Evolutionary conservation across 345 rosid species (phyloP).

Genomic region (Hypericum perforatum): DNA sequence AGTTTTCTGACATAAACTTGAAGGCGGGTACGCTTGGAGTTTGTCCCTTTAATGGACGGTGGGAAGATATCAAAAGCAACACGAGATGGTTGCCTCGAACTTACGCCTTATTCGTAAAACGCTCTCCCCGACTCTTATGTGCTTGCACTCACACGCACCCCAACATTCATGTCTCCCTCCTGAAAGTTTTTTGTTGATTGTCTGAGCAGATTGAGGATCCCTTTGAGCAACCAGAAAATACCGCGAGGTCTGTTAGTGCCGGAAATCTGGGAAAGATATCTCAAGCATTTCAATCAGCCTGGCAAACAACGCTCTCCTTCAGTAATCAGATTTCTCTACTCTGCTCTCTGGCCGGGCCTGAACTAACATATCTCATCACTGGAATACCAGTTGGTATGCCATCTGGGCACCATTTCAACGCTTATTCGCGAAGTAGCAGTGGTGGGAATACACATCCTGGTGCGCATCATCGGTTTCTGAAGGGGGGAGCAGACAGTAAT

Average conservation of each 20-base stretch:
- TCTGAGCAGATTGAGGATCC: slow-evolving; percentile 78
- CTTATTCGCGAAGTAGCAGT: too few relatives aligned
- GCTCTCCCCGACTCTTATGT: slow-evolving; percentile 10
- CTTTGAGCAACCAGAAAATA: slow-evolving; percentile 72
- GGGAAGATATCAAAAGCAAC: slow-evolving; percentile 54
- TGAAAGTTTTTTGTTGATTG: too few relatives aligned
- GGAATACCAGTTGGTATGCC: too few relatives aligned
- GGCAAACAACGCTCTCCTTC: slow-evolving; percentile 19
- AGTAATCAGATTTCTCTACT: slow-evolving; percentile 18
- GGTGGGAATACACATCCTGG: too few relatives aligned
- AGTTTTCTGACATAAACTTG: slow-evolving; percentile 47
- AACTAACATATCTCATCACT: too few relatives aligned
- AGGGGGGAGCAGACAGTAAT: too few relatives aligned
- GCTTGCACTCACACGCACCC: background rate
- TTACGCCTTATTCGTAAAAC: slow-evolving; percentile 51
- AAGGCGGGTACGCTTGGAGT: slow-evolving; percentile 55
- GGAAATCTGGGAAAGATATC: slow-evolving; percentile 44
- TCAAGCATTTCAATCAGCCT: slow-evolving; percentile 41
- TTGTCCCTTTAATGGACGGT: slow-evolving; percentile 60
- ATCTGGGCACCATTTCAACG: too few relatives aligned
- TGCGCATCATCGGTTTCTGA: too few relatives aligned
- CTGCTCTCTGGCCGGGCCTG: too few relatives aligned
- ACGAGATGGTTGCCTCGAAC: slow-evolving; percentile 78
- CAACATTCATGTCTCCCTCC: background rate
- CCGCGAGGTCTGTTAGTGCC: slow-evolving; percentile 57